These are phyloP conservation scores for Fusarium albosuccineum DNA, from an alignment of 2,329 filamentous ascomycete species.

Conservation along the genomic window DNA sequence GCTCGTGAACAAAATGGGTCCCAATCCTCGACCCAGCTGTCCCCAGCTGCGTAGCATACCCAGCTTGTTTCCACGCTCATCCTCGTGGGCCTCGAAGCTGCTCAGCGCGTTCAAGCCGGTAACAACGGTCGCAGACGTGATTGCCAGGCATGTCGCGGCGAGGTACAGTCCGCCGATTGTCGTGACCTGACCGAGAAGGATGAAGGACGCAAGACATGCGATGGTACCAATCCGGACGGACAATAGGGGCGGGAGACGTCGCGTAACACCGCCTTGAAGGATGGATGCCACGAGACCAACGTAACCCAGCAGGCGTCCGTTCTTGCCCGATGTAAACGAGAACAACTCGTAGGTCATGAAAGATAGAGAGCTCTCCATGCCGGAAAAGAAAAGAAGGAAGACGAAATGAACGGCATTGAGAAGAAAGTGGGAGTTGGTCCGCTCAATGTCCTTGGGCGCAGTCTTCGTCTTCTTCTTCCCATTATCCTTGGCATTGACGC, in stretches of 20 bases:
- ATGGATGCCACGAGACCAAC: constrained; percentile 91
- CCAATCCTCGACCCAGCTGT: constrained; percentile 87
- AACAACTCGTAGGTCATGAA: constrained; percentile 99
- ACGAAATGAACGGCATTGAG: constrained; percentile 89
- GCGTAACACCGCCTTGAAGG: constrained; percentile 92
- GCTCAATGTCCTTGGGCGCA: constrained; percentile 51
- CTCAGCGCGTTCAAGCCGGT: constrained; percentile 92
- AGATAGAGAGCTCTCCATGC: constrained; percentile 96
- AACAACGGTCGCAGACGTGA: constrained; percentile 95
- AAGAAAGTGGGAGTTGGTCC: constrained; percentile 85
- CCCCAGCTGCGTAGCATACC: constrained; percentile 86
- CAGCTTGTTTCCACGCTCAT: constrained; percentile 87
- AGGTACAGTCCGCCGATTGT: constrained; percentile 80
- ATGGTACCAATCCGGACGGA: constrained; percentile 85
- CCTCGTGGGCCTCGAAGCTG: constrained; percentile 86
- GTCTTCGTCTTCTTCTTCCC: constrained; percentile 35
- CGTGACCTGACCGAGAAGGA: constrained; percentile 78
- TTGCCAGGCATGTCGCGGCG: constrained; percentile 85
- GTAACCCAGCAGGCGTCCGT: constrained; percentile 88
- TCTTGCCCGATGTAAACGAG: constrained; percentile 80
- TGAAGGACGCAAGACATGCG: constrained; percentile 83
- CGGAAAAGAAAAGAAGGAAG: constrained; percentile 97
- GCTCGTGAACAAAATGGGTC: constrained; percentile 91
- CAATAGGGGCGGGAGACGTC: constrained; percentile 83
- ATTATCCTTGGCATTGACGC: constrained; percentile 43